A percentile compares a stretch with the other conserved stretches of the same genome.
Conservation (phyloP, 2,329 filamentous ascomycete genomes). For the Pestalotiopsis sp. region DNA sequence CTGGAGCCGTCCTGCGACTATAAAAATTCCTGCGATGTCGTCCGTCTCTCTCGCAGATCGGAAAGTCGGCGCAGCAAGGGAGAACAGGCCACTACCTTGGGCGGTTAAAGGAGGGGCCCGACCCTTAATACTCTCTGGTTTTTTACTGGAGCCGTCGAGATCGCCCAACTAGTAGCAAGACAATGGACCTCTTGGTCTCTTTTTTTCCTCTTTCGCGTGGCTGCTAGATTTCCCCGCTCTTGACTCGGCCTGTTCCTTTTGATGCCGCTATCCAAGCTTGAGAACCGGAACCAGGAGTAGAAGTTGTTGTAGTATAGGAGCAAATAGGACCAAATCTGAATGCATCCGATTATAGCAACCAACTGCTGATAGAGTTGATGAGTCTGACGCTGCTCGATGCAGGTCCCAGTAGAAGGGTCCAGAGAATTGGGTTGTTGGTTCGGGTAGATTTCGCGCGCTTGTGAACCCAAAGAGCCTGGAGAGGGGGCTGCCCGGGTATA, state of each 20-base stretch:
- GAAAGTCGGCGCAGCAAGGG: background rate
- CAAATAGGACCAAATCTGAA: background rate
- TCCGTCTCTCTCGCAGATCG: background rate
- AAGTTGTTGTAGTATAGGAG: background rate
- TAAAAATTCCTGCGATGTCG: background rate
- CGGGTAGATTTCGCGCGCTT: conserved; percentile 9
- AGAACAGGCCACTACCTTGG: background rate
- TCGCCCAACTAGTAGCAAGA: background rate
- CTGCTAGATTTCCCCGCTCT: conserved; percentile 11
- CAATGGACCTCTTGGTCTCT: background rate
- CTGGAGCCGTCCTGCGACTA: conserved; percentile 15
- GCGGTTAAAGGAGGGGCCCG: conserved; percentile 9
- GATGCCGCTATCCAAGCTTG: background rate
- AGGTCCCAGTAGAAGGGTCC: conserved; percentile 9
- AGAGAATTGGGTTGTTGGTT: conserved; percentile 12
- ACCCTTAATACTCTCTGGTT: conserved; percentile 5
- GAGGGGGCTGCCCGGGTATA: background rate
- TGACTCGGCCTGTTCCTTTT: background rate
- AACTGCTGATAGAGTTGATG: background rate
- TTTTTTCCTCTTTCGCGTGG: background rate
- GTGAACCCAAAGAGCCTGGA: conserved; percentile 8
- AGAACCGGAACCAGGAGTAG: background rate
- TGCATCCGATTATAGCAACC: background rate
- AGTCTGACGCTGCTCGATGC: background rate
- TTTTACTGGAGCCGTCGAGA: background rate